Base-by-base conservation (phyloP, 345 rosid genomes). In the Murraya koenigii region DNA sequence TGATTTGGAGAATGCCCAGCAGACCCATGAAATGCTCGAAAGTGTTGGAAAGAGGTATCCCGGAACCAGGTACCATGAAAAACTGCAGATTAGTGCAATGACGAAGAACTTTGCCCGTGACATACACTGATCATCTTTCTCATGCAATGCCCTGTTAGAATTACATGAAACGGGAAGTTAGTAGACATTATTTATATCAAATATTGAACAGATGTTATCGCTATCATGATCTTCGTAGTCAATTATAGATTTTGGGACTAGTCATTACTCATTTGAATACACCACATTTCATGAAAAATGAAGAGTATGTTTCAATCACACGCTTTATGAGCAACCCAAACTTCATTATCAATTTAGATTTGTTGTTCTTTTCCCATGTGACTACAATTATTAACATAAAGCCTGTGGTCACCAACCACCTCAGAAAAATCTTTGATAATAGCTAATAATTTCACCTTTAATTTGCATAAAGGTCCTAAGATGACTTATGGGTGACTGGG, bases 1-100 rank as follows among this genome's bases (percentile, higher is more conserved):
- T 17, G 97, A 95, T 79, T 86, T 86, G 47, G 97, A 82, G 80
- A 92, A 93, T 36, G 75, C 90, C 97, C 97, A 95, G 85, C 97
- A 92, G 30, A 93, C 47, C 97, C 97, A 95, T 65, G 97, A 95
- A 79, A 95, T 86, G 85, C 87, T 91, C 52, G 93, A 78, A 49
- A 95, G 90, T 76, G 98, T 90, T 23, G 95, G 58, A 82, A 95
- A 88, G 66, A 95, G 91, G 84, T 85, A 91, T 22, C 98, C 98
- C 6, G 98, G 98, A 70, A 91, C 86, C 54, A 84, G 7, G 75
- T 86, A 85, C 97, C 97, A 95, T 58, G 84, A 61, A 62, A 95
- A 95, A 83, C 97, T 84, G 88, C 94, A 91, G 1, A 80, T 77
- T 75, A 95, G 64, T 81, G 89, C 95, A 73, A 95, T 88, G 63